Percentiles rank a stretch among this genome's conserved stretches.
These are phyloP conservation scores for Boletus coccyginus DNA, from an alignment of 768 basidiomycete genomes.

Conservation along the genomic window DNA sequence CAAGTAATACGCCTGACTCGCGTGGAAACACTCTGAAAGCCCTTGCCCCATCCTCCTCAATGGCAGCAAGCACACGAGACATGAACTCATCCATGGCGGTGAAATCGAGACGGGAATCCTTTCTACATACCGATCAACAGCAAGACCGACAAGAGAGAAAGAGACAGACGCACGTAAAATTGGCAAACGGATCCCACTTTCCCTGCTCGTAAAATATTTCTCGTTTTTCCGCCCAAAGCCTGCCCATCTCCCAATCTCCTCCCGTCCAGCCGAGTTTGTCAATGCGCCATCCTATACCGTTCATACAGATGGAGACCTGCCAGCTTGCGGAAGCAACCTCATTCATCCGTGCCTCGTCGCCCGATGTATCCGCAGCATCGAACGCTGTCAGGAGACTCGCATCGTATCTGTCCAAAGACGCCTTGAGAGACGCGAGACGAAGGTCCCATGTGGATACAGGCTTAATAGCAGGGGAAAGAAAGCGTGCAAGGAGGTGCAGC, in stretches of 20 bases:
- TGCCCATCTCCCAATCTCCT: constrained; percentile 85
- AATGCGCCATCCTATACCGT: constrained; percentile 29
- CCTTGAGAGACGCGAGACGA: constrained; percentile 61
- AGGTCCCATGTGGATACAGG: constrained; percentile 69
- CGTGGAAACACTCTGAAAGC: constrained; percentile 88
- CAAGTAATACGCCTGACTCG: constrained; percentile 68
- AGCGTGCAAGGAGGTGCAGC: constrained; percentile 69
- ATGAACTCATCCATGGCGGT: constrained; percentile 95
- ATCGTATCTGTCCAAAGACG: constrained; percentile 87
- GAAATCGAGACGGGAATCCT: constrained; percentile 71
- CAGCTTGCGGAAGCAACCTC: constrained; percentile 82
- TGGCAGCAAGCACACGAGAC: constrained; percentile 55
- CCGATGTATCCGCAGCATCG: constrained; percentile 75
- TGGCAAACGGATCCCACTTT: constrained; percentile 77
- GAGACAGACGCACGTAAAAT: constrained; percentile 60
- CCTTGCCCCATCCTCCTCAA: constrained; percentile 72
- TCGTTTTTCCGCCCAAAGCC: constrained; percentile 93
- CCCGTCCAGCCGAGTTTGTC: neutral
- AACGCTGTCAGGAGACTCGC: constrained; percentile 83
- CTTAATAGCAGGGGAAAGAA: constrained; percentile 67
- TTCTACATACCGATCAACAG: constrained; percentile 30
- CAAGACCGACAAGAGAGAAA: neutral
- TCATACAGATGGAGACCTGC: constrained; percentile 63
- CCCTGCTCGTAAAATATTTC: constrained; percentile 90
- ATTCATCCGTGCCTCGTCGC: constrained; percentile 74